These are phyloP conservation scores for Astragalus glycyphyllos DNA, from an alignment of 306 rosid genomes.

Conservation along the genomic window DNA sequence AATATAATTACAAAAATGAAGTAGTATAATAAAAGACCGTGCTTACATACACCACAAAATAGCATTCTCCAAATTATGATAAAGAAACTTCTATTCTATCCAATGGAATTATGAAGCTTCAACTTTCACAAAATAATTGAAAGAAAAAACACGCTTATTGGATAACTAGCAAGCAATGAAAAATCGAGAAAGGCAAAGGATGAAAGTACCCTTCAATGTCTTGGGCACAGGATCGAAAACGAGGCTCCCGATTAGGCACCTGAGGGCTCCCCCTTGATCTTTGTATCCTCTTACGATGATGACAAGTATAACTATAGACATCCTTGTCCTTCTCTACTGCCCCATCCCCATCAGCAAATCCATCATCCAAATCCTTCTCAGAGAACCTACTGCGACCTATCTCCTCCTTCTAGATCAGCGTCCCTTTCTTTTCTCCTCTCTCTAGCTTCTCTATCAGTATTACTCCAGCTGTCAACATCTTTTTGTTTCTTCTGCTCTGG, in stretches of 20 bases:
- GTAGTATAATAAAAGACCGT: conserved; percentile 27
- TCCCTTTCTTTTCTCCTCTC: conserved; percentile 84
- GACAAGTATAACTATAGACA: conserved; percentile 65
- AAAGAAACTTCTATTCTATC: conserved; percentile 28
- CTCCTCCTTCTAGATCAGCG: conserved; percentile 73
- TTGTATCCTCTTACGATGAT: conserved; percentile 89
- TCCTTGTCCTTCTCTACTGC: conserved; percentile 76
- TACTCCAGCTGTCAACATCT: conserved; percentile 76
- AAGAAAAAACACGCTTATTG: background rate
- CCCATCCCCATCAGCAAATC: conserved; percentile 73
- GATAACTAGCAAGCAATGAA: conserved; percentile 25
- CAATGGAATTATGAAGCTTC: conserved; percentile 41
- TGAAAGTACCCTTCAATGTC: conserved; percentile 79
- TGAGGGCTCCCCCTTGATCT: conserved; percentile 89
- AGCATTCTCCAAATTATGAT: conserved; percentile 25
- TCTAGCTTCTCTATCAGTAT: conserved; percentile 66
- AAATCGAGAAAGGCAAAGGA: conserved; percentile 27
- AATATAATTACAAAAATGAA: conserved; percentile 35
- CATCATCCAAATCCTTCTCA: conserved; percentile 88
- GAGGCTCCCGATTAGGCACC: conserved; percentile 70
- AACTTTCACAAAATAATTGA: conserved; percentile 26
- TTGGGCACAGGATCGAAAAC: conserved; percentile 64
- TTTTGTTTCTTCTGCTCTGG: conserved; percentile 78
- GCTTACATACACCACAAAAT: conserved; percentile 27
- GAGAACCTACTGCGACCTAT: conserved; percentile 53